Evolutionary conservation across 192 early-diverging fungal species (phyloP), one percentile per base, ranked within the genome.

Genomic region (Coemansia brasiliensis): DNA sequence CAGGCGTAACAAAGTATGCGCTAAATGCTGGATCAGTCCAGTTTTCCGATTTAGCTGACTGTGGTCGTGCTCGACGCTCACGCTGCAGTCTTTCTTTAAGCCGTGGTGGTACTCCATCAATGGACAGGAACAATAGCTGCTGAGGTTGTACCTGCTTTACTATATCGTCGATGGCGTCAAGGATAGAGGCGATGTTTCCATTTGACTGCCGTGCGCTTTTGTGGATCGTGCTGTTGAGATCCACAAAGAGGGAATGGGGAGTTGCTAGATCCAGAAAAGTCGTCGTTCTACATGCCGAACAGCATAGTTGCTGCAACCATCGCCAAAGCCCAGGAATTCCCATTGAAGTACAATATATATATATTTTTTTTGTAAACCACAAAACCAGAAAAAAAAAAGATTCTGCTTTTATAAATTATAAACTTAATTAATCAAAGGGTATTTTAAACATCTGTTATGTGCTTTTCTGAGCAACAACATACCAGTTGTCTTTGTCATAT

Each of bases 41-140:
- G 80, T 67, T 11, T 18, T 81, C 41, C 21, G 84, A 69, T 61
- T 82, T 85, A 9, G 84, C 84, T 44, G 80, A 25, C 24, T 83
- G 25, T 57, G 38, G 92, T 85, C 52, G 90, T 76, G 94, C 92
- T n/a, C 96, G 89, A 22, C 96, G 85, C 7, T 90, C 89, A 6
- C 96, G 86, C 67, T 99, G 96, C 65, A 96, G 90, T 55, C 95
- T 92, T 88, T 96, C 97, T 63, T 99, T 99, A 17, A 94, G 94
- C 38, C 96, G 84, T 18, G 96, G 96, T 0, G 96, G 94, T 26
- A 99, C 96, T 20, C 88, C 86, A 79, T 96, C 96, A 9, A 98
- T 87, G 16, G 96, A 94, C 75, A 98, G 78, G 55, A 90, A 95
- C 55, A 97, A 88, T 12, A 93, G 65, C 61, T 91, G 91, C 68